Conservation (phyloP, 1,284 basidiomycete genomes). For the Sanghuangporus sanghuang region DNA sequence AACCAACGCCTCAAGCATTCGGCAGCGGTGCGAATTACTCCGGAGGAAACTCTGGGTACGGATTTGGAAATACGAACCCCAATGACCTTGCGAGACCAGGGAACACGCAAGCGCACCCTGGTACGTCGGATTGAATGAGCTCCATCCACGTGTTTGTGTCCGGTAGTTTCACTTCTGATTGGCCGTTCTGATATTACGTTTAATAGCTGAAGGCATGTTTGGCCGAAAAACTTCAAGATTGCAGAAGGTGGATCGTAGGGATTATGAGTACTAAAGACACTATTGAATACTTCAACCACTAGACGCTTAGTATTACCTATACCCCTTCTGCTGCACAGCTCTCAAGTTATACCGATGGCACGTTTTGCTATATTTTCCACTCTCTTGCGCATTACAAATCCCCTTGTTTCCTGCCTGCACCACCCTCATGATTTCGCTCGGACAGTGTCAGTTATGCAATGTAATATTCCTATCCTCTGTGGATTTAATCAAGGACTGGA, state of each 20-base stretch:
- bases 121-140: slow-evolving; percentile 26
- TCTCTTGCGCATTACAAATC: neutral
- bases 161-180: neutral
- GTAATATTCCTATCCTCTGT: neutral
- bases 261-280: neutral
- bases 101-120: slow-evolving; percentile 42
- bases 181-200: neutral
- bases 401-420: neutral
- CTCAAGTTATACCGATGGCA: neutral
- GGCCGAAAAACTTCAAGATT: slow-evolving; percentile 45
- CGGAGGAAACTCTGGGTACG: slow-evolving; percentile 12
- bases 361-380: neutral
- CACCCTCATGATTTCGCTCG: slow-evolving; percentile 3
- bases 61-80: slow-evolving; percentile 22
- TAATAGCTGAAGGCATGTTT: slow-evolving; percentile 48
- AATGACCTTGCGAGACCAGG: slow-evolving; percentile 34
- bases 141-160: neutral
- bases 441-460: slow-evolving; percentile 12
- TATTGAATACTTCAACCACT: neutral
- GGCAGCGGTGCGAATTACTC: slow-evolving; percentile 28
- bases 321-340: neutral
- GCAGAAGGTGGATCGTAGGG: slow-evolving; percentile 22
- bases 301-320: neutral
- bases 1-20: slow-evolving; percentile 34
- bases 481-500: neutral